Conservation (phyloP, 2,329 filamentous ascomycete genomes). For the Cytospora piceicola region DNA sequence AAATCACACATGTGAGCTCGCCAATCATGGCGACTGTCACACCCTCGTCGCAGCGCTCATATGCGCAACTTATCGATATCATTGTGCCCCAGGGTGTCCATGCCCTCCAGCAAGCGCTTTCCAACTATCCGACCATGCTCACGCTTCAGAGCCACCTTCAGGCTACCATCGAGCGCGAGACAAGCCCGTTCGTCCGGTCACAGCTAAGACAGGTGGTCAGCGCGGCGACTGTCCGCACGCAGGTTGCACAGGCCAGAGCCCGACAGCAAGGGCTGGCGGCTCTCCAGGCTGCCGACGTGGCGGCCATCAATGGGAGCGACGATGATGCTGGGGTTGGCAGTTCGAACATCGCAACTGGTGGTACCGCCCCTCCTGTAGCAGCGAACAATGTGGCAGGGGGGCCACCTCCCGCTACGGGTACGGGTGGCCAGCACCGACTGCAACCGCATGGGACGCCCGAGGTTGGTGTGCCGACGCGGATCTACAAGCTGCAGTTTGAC, state of each 20-base stretch:
- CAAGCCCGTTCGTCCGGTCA: constrained; percentile 51
- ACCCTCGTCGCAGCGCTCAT: constrained; percentile 46
- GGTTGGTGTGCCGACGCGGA: constrained; percentile 57
- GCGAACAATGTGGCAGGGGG: constrained; percentile 16
- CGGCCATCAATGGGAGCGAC: constrained; percentile 16
- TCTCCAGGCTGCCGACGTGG: constrained; percentile 29
- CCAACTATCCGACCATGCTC: constrained; percentile 53
- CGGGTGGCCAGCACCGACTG: constrained; percentile 34
- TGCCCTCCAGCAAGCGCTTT: constrained; percentile 51
- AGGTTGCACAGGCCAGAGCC: constrained; percentile 47
- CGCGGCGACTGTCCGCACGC: constrained; percentile 49
- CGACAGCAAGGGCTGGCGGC: constrained; percentile 36
- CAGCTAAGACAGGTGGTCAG: constrained; percentile 56
- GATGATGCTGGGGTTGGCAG: constrained; percentile 18
- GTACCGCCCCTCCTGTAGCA: constrained; percentile 28
- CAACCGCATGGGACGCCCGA: constrained; percentile 53
- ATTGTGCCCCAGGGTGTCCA: constrained; percentile 54
- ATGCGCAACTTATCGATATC: constrained; percentile 57
- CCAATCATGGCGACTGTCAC: constrained; percentile 41
- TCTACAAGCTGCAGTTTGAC: constrained; percentile 98
- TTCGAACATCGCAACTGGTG: constrained; percentile 8
- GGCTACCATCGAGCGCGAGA: constrained; percentile 54
- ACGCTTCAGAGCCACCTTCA: constrained; percentile 54
- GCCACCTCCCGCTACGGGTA: constrained; percentile 24
- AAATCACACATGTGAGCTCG: constrained; percentile 39